Conservation (phyloP, 176 grass and related monocot genomes). For the Lolium perenne region DNA sequence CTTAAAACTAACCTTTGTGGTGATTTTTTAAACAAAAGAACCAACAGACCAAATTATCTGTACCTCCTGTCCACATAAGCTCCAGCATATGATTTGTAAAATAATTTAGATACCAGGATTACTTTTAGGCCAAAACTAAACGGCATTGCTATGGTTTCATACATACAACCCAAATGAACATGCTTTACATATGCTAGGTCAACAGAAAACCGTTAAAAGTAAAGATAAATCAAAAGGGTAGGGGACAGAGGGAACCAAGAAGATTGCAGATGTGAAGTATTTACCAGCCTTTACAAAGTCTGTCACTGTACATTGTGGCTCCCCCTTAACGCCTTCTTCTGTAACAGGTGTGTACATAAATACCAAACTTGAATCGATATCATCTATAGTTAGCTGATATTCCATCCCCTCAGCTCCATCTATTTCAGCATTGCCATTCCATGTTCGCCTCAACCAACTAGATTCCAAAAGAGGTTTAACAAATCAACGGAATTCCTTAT, state of each 20-base stretch:
- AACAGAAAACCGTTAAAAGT: not conserved
- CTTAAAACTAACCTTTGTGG: not conserved
- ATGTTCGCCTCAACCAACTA: slow-evolving; percentile 90
- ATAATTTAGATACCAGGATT: not conserved
- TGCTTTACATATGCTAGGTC: slow-evolving; percentile 15
- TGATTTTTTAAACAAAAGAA: slow-evolving; percentile 17
- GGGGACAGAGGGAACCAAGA: not conserved
- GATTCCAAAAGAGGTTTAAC: slow-evolving; percentile 34
- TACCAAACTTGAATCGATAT: slow-evolving; percentile 85
- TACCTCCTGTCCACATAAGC: slow-evolving; percentile 12
- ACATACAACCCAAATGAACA: slow-evolving; percentile 6
- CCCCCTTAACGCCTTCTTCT: slow-evolving; percentile 83
- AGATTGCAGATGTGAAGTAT: slow-evolving; percentile 21
- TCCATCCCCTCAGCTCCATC: slow-evolving; percentile 79
- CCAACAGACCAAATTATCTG: not conserved
- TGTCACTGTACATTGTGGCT: slow-evolving; percentile 78
- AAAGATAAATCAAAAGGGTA: not conserved
- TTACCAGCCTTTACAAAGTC: slow-evolving; percentile 92
- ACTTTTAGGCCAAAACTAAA: slow-evolving; percentile 34
- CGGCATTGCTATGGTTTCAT: slow-evolving; percentile 1
- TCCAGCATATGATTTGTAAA: slow-evolving; percentile 10
- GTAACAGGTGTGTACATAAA: slow-evolving; percentile 93
- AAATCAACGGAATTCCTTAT: slow-evolving; percentile 31
- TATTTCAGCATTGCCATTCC: slow-evolving; percentile 73
- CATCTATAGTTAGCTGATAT: slow-evolving; percentile 78